phyloP scores from a whole-genome alignment of 176 grass and related monocot species.

The Aegilops longissima region DNA sequence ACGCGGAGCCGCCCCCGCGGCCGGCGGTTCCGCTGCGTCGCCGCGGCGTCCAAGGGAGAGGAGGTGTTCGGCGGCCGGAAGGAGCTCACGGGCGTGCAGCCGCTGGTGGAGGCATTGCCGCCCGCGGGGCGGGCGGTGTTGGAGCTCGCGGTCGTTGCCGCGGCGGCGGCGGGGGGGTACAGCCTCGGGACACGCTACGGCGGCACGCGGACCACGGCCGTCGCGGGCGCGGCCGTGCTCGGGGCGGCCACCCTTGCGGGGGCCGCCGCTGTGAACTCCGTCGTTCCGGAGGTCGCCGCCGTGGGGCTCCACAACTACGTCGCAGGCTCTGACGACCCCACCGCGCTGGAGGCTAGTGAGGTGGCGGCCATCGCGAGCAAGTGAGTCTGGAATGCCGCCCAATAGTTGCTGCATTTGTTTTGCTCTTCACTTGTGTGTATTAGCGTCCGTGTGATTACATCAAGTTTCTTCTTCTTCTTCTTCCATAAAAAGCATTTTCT shows the following conservation, averaged over 20 bases:
- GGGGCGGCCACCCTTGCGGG: conserved; percentile 50
- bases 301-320: conserved; percentile 87
- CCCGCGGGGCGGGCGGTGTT: conserved; percentile 58
- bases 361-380: conserved; percentile 68
- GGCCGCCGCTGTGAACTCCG: conserved; percentile 65
- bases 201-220: conserved; percentile 35
- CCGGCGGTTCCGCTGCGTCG: conserved; percentile 16
- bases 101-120: conserved; percentile 59
- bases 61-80: conserved; percentile 55
- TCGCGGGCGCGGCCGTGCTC: conserved; percentile 60
- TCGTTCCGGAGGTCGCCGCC: conserved; percentile 77
- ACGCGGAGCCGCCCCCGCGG: not conserved
- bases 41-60: not conserved
- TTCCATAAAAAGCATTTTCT: not conserved
- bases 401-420: conserved; percentile 11
- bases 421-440: not conserved
- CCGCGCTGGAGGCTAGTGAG: conserved; percentile 51
- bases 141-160: conserved; percentile 56
- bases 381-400: conserved; percentile 35
- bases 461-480: not conserved
- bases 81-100: conserved; percentile 64
- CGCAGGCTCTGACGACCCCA: conserved; percentile 64
- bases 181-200: conserved; percentile 59
- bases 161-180: conserved; percentile 52
- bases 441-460: not conserved